Base-by-base conservation (phyloP, 805 yeast species). In the Hanseniaspora lachancei region DNA sequence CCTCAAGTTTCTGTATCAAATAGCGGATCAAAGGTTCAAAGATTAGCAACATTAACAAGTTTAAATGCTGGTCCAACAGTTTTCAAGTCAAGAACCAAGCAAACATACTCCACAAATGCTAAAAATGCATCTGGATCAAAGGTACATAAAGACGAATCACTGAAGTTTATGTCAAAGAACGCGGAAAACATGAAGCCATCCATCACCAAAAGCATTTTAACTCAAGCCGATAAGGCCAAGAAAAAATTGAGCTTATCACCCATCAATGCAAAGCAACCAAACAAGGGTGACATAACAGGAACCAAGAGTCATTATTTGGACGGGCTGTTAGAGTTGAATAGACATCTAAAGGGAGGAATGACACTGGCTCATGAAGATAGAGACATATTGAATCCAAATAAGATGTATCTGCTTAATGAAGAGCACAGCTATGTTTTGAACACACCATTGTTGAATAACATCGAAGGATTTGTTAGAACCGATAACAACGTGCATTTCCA, bases 391-490 rank as follows among this genome's bases (percentile, higher is more conserved):
- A 36, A 51, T 24, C 7, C 35, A 18, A 36, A 36, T 35, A 21
- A 51, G 15, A 51, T 23, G 38, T 51, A 43, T 12, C 27, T 36
- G 20, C 15, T 51, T 16, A 39, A 24, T 20, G 50, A 53, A 32
- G 39, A 24, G 21, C 48, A 53, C 12, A 24, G 40, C 10, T 53
- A 35, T 53, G 47, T 53, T 35, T 46, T 53, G 27, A 53, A 53
- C 18, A 43, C 42, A 27, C 56, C 56, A 20, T 13, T 53, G 18
- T 12, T 46, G 39, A 48, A 53, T 2, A 40, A 46, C 27, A 46
- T 53, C 16, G 49, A 46, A 53, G 56, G 56, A 10, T 46, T 46
- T 39, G 48, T 41, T n/a, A 53, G 56, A 53, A 53, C 50, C 2
- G 42, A 36, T 32, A 23, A 47, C n/a, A 49, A 46, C 12, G 47